Evolutionary conservation across 371 early-diverging fungal species (phyloP).

Genomic region (Gilbertella persicaria): DNA sequence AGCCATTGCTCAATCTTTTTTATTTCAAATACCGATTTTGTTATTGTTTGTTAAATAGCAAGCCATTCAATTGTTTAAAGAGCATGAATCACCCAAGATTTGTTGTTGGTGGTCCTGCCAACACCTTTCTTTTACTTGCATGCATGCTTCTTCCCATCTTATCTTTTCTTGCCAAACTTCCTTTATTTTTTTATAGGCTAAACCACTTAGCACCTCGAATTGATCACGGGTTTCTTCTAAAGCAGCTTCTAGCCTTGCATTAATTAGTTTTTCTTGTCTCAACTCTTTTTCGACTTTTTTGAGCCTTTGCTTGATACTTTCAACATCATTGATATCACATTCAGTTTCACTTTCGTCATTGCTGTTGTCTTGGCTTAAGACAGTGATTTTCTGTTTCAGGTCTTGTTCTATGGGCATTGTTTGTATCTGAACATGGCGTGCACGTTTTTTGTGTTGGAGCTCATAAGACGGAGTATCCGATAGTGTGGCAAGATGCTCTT

Average conservation of each 20-base stretch:
- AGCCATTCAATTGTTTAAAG: conserved; percentile 1
- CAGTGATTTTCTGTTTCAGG: too few species aligned
- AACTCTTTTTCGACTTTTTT: conserved; percentile 37
- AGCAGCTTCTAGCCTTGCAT: conserved; percentile 44
- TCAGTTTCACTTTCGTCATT: neutral
- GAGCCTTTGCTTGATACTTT: conserved; percentile 3
- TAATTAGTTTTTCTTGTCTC: conserved; percentile 42
- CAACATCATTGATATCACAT: neutral
- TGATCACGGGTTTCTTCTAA: conserved; percentile 52
- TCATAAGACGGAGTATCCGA: too few species aligned
- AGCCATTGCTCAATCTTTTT: neutral
- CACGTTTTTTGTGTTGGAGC: conserved; percentile 10
- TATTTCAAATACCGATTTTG: neutral
- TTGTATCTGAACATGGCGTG: conserved; percentile 8
- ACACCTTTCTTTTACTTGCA: conserved; percentile 25
- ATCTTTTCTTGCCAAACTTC: conserved; percentile 51
- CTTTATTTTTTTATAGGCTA: conserved; percentile 56
- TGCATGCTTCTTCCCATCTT: conserved; percentile 40
- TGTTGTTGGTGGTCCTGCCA: conserved; percentile 28
- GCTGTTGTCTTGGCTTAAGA: neutral
- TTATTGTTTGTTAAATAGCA: conserved; percentile 7
- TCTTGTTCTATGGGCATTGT: conserved; percentile 1
- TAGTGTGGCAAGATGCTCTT: conserved; percentile 25
- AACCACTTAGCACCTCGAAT: conserved; percentile 52
- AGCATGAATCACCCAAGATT: neutral